Evolutionary conservation across 495 filamentous ascomycete species (phyloP), one percentile per base, ranked within the genome.

Genomic region (Penicillium ucsense): DNA sequence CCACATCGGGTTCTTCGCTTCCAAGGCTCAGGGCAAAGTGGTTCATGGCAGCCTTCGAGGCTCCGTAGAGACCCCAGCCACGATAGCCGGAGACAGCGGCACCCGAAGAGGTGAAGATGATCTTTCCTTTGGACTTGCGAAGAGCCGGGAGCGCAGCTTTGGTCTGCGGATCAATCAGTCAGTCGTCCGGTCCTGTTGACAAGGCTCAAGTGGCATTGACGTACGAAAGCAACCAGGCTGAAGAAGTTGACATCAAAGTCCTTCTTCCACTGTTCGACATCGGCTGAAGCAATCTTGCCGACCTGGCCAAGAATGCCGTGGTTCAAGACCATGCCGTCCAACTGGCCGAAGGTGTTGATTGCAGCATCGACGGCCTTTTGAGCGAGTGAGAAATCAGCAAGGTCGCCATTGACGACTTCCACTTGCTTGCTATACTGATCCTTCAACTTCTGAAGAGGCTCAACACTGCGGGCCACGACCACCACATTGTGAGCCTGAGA

Each of bases 11-110:
- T 64, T 96, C 92, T 54, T 98, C 92, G 6, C 72, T 74, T 1
- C 79, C 83, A 27, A 97, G 52, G 11, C 85, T 88, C 43, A 75
- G 56, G 10, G 80, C 78, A 0, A 97, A 72, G 59, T 91, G 84
- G 67, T 94, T 94, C 60, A 96, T 63, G 0, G 88, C 89, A 3
- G 92, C 91, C 64, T 97, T 97, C 9, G 83, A 82, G 3, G 86
- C 77, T 4, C 88, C 88, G 57, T 98, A 98, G 0, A 76, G 67
- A 41, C 71, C 81, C 91, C 92, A 96, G 2, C 80, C 80, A 1
- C 72, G 64, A 60, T 91, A 94, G 3, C 74, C 80, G 6, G 67
- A 68, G 4, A 72, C 65, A 2, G 88, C 77, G 1, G 90, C 87
- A 0, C 88, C 88, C 2, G 85, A 87, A 6, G 84, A 88, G 12